Evolutionary conservation across 2,329 filamentous ascomycete species (phyloP).

Genomic region (Apiospora hydei): DNA sequence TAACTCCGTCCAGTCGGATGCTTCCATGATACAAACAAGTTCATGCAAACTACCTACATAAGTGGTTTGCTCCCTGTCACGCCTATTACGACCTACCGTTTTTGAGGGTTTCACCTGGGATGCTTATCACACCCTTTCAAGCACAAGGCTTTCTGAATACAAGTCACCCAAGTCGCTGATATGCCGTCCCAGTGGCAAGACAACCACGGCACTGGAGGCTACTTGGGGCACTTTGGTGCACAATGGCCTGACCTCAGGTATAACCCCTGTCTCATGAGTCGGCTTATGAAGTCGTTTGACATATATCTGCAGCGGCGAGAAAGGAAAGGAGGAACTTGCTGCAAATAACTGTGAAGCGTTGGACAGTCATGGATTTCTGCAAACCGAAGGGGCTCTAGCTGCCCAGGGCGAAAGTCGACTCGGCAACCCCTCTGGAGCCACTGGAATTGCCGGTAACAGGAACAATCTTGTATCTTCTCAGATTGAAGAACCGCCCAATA

Average conservation of each 20-base stretch:
- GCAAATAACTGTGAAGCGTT: background rate
- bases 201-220: background rate
- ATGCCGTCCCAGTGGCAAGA: background rate
- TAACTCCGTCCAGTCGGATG: too few relatives aligned
- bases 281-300: background rate
- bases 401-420: background rate
- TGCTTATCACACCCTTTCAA: background rate
- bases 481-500: background rate
- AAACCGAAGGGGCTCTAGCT: background rate
- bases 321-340: background rate
- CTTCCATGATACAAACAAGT: background rate
- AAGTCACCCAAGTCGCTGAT: background rate
- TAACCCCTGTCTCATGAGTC: background rate
- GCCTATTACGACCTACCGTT: background rate
- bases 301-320: background rate
- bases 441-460: background rate
- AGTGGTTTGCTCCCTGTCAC: background rate
- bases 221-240: background rate
- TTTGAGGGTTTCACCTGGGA: background rate
- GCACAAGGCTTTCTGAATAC: too few relatives aligned
- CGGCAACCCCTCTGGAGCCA: background rate
- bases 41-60: background rate
- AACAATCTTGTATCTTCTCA: background rate
- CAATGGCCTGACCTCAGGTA: constrained; percentile 3
- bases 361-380: background rate